phyloP scores from a whole-genome alignment of 805 yeast genomes.

The Metschnikowia arizonensis region DNA sequence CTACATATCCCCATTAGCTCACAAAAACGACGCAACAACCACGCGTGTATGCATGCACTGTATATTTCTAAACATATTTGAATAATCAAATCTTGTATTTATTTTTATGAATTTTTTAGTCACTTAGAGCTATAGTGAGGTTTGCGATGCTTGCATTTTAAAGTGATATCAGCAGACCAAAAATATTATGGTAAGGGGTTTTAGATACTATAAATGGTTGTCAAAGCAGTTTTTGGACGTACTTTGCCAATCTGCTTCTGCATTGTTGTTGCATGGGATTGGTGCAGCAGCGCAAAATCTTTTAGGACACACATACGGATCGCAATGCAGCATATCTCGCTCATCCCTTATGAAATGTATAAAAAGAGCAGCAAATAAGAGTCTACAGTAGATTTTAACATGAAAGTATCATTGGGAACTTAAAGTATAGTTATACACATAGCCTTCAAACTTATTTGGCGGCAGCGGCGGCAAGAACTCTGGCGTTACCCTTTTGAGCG shows the following conservation, averaged over 20 bases:
- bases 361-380: background rate
- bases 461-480: conserved; percentile 64
- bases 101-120: background rate
- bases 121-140: background rate
- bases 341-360: background rate
- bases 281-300: background rate
- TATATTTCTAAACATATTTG: background rate
- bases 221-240: background rate
- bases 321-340: background rate
- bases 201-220: background rate
- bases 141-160: background rate
- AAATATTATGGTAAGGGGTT: background rate
- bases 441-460: conserved; percentile 11
- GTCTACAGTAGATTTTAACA: conserved; percentile 5
- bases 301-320: background rate
- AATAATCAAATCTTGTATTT: background rate
- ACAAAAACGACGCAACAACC: background rate
- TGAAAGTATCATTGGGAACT: conserved; percentile 17
- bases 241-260: background rate
- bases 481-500: conserved; percentile 97
- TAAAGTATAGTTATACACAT: conserved; percentile 10
- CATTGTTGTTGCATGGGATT: background rate
- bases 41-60: background rate
- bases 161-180: background rate
- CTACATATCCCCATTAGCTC: background rate